phyloP scores from a whole-genome alignment of 176 grass and related monocot genomes.

The Zea luxurians region DNA sequence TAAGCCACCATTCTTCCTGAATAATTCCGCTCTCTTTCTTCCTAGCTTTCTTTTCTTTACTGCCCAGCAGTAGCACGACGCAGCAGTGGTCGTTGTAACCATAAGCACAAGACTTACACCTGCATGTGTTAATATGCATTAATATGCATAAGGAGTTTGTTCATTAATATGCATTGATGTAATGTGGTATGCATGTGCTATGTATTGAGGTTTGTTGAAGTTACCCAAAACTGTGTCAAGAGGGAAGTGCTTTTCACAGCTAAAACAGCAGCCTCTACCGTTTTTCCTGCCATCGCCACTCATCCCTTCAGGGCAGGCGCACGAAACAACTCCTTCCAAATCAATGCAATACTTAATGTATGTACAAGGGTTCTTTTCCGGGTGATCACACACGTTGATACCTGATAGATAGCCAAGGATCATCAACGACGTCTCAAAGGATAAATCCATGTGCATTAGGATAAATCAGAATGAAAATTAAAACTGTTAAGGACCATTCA shows the following conservation, averaged over 20 bases:
- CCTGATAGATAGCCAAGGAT: constrained; percentile 26
- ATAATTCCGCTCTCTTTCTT: constrained; percentile 39
- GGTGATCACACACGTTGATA: not conserved
- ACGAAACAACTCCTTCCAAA: not conserved
- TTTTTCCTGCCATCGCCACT: not conserved
- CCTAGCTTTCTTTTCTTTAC: constrained; percentile 28
- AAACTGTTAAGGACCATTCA: no score
- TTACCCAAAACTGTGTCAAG: constrained; percentile 27
- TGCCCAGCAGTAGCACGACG: constrained; percentile 16
- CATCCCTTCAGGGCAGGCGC: constrained; percentile 22
- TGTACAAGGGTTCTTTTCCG: constrained; percentile 26
- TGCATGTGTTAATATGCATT: constrained; percentile 7
- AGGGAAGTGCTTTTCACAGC: constrained; percentile 15
- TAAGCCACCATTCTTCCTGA: constrained; percentile 57
- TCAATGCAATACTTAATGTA: not conserved
- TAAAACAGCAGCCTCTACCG: constrained; percentile 17
- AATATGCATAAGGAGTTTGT: not conserved
- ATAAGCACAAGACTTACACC: constrained; percentile 34
- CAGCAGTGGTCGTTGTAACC: not conserved
- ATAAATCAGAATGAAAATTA: no score
- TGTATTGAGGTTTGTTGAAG: not conserved
- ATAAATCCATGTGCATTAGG: no score
- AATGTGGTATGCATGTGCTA: not conserved
- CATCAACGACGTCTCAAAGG: not conserved
- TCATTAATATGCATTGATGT: not conserved